These are phyloP conservation scores for Rhododendron ferrugineum DNA, from an alignment of 148 eudicot species.

Conservation along the genomic window DNA sequence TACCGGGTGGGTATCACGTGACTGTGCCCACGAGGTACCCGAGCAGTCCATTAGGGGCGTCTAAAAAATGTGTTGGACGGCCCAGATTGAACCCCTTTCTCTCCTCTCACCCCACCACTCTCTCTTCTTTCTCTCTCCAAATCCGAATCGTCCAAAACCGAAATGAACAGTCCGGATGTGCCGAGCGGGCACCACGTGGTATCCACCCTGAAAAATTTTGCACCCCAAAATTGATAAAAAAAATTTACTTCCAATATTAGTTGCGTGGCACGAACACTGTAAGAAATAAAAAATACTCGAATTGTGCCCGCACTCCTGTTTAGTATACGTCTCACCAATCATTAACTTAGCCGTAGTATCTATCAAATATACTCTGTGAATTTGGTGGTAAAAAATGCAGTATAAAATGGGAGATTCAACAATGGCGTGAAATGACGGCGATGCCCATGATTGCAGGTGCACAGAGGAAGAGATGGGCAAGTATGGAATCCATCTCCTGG, in stretches of 20 bases:
- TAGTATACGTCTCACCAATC: too few species aligned
- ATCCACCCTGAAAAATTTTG: too few species aligned
- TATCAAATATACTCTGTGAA: not conserved
- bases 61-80: too few species aligned
- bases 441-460: conserved; percentile 39
- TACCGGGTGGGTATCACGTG: too few species aligned
- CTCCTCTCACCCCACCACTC: too few species aligned
- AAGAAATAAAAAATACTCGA: not conserved
- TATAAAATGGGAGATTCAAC: not conserved
- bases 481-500: conserved; percentile 77
- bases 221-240: not conserved
- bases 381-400: not conserved
- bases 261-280: not conserved
- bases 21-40: too few species aligned
- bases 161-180: too few species aligned
- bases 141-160: too few species aligned
- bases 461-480: conserved; percentile 63
- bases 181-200: too few species aligned
- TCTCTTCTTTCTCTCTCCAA: too few species aligned
- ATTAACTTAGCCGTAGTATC: not conserved
- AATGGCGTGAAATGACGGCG: not conserved
- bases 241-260: not conserved
- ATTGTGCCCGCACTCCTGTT: not conserved
- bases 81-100: too few species aligned
- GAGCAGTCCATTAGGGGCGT: too few species aligned